These are phyloP conservation scores for Hsuehochloa calcarea DNA, from an alignment of 176 grass and related monocot genomes.

Conservation along the genomic window DNA sequence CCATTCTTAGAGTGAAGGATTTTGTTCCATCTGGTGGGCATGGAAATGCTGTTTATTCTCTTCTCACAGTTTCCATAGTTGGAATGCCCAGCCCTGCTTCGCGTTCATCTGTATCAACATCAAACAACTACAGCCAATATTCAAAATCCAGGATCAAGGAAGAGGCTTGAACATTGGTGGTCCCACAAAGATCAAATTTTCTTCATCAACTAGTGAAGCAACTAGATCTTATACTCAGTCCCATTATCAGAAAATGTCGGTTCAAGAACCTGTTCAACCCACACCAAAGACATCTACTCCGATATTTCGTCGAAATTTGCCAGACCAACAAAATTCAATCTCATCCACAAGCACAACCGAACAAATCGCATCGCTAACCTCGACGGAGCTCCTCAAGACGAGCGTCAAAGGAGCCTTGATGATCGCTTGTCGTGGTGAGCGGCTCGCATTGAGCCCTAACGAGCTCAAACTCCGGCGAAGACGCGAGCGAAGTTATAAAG, in stretches of 20 bases:
- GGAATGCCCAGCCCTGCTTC: background rate
- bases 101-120: conserved; percentile 24
- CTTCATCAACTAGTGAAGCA: conserved; percentile 15
- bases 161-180: conserved; percentile 20
- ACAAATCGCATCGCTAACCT: no score
- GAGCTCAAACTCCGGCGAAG: no score
- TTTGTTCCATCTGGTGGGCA: conserved; percentile 30
- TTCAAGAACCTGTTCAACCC: conserved; percentile 28
- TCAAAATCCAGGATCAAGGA: conserved; percentile 36
- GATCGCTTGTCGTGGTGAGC: no score
- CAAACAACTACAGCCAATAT: conserved; percentile 11
- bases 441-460: no score
- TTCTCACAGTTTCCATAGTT: background rate
- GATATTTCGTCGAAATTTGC: conserved; percentile 29
- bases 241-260: conserved; percentile 32
- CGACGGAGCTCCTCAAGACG: no score
- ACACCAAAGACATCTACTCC: conserved; percentile 16
- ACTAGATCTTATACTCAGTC: conserved; percentile 37
- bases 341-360: no score
- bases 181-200: conserved; percentile 7
- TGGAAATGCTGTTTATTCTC: conserved; percentile 29
- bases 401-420: no score
- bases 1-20: conserved; percentile 30
- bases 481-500: no score
- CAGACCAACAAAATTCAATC: conserved; percentile 19